Conservation (phyloP, 768 basidiomycete species). For the Boletus vermiculosoides region DNA sequence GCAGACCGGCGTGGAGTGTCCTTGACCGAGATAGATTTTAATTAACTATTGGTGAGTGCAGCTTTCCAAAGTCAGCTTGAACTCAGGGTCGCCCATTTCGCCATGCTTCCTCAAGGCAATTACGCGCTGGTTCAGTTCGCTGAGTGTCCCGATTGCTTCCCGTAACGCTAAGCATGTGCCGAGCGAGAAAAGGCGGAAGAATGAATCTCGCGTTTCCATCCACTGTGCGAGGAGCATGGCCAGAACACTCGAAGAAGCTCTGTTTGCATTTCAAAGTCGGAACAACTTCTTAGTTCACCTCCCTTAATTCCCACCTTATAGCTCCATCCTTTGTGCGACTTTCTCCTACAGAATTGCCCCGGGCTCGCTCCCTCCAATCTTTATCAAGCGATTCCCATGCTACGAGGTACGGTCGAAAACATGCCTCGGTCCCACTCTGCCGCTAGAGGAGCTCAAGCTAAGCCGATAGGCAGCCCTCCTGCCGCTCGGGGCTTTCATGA, state of each 20-base stretch:
- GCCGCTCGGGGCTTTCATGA: slow-evolving; percentile 30
- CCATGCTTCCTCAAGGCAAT: slow-evolving; percentile 35
- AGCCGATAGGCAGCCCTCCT: slow-evolving; percentile 22
- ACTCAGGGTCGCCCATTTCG: slow-evolving; percentile 31
- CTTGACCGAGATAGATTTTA: slow-evolving; percentile 35
- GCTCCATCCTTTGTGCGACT: slow-evolving; percentile 16
- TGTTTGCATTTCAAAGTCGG: slow-evolving; percentile 36
- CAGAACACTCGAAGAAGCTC: slow-evolving; percentile 35
- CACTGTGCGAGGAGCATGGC: slow-evolving; percentile 36
- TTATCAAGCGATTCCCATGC: slow-evolving; percentile 29
- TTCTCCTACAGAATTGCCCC: slow-evolving; percentile 23
- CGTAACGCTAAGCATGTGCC: slow-evolving; percentile 34
- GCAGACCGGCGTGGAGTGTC: slow-evolving; percentile 35
- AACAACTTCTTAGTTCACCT: slow-evolving; percentile 26
- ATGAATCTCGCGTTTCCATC: slow-evolving; percentile 37
- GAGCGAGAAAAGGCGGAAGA: slow-evolving; percentile 30
- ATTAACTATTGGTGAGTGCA: slow-evolving; percentile 30
- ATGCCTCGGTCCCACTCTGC: slow-evolving; percentile 28
- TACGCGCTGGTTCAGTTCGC: slow-evolving; percentile 39
- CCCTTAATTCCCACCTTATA: slow-evolving; percentile 33
- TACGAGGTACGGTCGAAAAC: slow-evolving; percentile 32
- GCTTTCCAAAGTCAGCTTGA: slow-evolving; percentile 21
- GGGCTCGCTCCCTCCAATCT: slow-evolving; percentile 18
- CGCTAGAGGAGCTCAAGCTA: slow-evolving; percentile 27
- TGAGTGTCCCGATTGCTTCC: slow-evolving; percentile 34